Evolutionary conservation across 768 basidiomycete genomes (phyloP), one percentile per base, ranked within the genome.

Genomic region (Mycena sanguinolenta): DNA sequence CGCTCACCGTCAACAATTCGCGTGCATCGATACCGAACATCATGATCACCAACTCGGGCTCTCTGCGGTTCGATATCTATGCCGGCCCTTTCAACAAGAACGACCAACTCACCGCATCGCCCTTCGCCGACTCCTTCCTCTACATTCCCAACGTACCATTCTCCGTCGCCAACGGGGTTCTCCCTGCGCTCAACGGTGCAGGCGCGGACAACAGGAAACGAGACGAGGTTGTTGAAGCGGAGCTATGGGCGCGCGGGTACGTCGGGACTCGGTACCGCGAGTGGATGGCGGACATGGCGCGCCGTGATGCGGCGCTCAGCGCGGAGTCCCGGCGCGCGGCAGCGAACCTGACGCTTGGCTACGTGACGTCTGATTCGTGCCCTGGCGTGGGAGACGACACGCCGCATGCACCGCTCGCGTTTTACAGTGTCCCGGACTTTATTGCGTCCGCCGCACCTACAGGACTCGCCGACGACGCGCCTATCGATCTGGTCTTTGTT

Each of bases 321-420:
- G 83, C 82, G 3, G 65, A 81, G 17, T 84, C 82, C 63, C 80
- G 79, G 49, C 79, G 85, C 21, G 86, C 82, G 2, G 81, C 85
- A n/a, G 70, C 76, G 23, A 87, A 90, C 68, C 78, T 89, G 75
- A 93, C 92, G 1, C 79, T 90, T 23, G 93, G 94, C 70, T 95
- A 95, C 75, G 92, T 95, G 27, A 95, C 94, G 6, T 74, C 78
- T 1, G 92, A 93, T 77, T 89, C 87, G 2, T 95, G 94, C 76
- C 90, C 92, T 2, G 92, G 90, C 3, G 79, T 88, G 12, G 95
- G 94, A 2, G 94, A 95, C 76, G 95, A 95, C 74, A 89, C 85
- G 4, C 79, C 80, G 0, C 95, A 96, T 77, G 73, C 81, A 2
- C 88, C 93, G 3, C 77, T 92, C 60, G 86, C 91, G 5, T 88